Evolutionary conservation across 352 stramenopile species (phyloP), one percentile per base, ranked within the genome.

Genomic region (Blastocystis sp.): DNA sequence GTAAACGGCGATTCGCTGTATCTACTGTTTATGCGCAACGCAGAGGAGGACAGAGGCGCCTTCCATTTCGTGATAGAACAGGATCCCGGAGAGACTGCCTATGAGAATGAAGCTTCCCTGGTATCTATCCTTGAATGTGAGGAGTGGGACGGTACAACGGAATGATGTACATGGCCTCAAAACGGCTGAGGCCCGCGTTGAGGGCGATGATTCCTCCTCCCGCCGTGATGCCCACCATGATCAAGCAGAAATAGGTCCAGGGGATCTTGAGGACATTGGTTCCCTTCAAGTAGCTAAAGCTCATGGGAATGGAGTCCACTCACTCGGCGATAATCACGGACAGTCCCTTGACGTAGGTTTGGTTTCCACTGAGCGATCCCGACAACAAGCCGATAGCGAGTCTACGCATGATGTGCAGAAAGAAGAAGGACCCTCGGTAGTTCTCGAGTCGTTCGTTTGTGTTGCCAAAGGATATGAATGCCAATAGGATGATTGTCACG

Each of bases 61-160:
- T 24, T 66, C 24, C 74, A 85, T 85, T 69, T 85, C 74, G 29
- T 85, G 65, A 39, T 69, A 85, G 74, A 67, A 85, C 10, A 85
- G 51, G 29, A 85, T 85, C 50, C 74, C 74, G 1, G 74, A 85
- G 13, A 85, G 29, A 41, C 74, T 85, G 12, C 74, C 74, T 16
- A 85, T 63, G 24, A 85, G 33, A 29, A 85, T 85, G 41, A 85
- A 85, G 37, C 74, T 67, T 9, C 74, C 74, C 33, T 85, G 74
- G 60, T 85, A 85, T 69, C 74, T 66, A 85, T 21, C 13, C 26
- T n/a, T 69, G 16, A 67, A n/a, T 51, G 3, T 31, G 29, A 29
- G 1, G 9, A 1, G 19, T 62, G n/a, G 0, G 41, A 29, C 0
- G 1, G 2, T 60, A 85, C 74, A 85, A 45, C 21, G 74, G 50